These are phyloP conservation scores for Asterionellopsis glacialis DNA, from an alignment of 108 stramenopile genomes.

Conservation along the genomic window DNA sequence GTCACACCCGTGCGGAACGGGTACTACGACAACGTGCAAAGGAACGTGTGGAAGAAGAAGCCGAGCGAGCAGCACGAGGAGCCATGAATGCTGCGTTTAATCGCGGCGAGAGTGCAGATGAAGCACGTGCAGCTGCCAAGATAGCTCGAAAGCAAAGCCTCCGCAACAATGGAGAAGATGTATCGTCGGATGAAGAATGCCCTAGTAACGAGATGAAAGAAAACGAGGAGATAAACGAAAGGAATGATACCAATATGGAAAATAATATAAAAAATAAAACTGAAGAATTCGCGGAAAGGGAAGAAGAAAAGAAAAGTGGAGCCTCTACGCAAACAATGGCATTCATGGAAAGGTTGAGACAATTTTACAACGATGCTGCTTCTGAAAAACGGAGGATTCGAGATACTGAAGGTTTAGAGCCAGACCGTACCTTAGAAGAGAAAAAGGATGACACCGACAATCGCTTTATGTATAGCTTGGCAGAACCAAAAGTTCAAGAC, in stretches of 20 bases:
- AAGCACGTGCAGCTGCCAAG: slow-evolving; percentile 42
- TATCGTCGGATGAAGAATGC: background rate
- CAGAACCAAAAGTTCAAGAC: slow-evolving; percentile 11
- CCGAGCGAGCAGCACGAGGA: slow-evolving; percentile 36
- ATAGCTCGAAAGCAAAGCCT: slow-evolving; percentile 28
- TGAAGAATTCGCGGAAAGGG: background rate
- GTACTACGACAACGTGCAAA: slow-evolving; percentile 40
- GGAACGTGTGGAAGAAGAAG: slow-evolving; percentile 44
- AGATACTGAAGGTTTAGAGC: background rate
- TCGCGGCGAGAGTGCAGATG: slow-evolving; percentile 35
- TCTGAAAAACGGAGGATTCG: slow-evolving; percentile 32
- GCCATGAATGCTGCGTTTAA: slow-evolving; percentile 65
- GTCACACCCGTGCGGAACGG: slow-evolving; percentile 36
- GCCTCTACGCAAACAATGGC: slow-evolving; percentile 43
- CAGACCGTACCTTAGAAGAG: background rate
- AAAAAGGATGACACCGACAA: slow-evolving; percentile 4
- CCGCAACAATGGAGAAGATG: slow-evolving; percentile 32
- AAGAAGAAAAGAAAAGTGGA: slow-evolving; percentile 12
- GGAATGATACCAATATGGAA: background rate
- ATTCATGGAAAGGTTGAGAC: slow-evolving; percentile 56
- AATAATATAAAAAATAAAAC: background rate
- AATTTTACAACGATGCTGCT: slow-evolving; percentile 54
- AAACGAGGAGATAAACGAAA: background rate
- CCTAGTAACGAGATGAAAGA: no score
- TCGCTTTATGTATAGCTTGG: slow-evolving; percentile 24